Evolutionary conservation across 345 rosid species (phyloP).

Genomic region (Moricandia moricandioides): DNA sequence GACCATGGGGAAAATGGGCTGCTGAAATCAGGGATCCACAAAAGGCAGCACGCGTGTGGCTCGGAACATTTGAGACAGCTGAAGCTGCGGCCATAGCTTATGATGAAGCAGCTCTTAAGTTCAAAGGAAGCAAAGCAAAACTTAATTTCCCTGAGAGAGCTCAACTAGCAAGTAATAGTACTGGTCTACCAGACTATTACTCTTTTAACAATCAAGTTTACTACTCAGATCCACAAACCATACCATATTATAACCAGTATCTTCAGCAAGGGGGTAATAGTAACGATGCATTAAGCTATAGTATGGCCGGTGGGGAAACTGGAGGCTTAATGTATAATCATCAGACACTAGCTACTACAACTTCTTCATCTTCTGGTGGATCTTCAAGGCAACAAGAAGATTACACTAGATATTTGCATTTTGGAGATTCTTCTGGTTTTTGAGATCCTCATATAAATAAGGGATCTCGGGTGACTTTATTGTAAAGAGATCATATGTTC

Average conservation of each 20-base stretch:
- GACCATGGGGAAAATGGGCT: constrained; percentile 76
- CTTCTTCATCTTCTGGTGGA: constrained; percentile 36
- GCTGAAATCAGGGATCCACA: constrained; percentile 64
- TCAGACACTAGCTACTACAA: constrained; percentile 24
- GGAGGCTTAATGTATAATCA: constrained; percentile 25
- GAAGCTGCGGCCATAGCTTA: constrained; percentile 81
- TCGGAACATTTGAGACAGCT: constrained; percentile 76
- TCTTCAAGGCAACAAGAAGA: constrained; percentile 35
- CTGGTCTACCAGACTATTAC: constrained; percentile 25
- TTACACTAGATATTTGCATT: constrained; percentile 28
- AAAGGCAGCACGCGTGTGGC: constrained; percentile 66
- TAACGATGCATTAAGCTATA: constrained; percentile 21
- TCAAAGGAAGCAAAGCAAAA: constrained; percentile 84
- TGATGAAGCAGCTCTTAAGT: constrained; percentile 78
- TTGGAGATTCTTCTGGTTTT: constrained; percentile 37
- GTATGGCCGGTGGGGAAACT: constrained; percentile 21
- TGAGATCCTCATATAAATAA: constrained; percentile 20
- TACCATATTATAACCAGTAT: constrained; percentile 29
- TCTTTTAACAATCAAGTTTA: constrained; percentile 26
- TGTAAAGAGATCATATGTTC: constrained; percentile 14
- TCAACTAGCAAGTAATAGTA: constrained; percentile 41
- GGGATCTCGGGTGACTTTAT: constrained; percentile 6
- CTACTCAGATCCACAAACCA: constrained; percentile 23
- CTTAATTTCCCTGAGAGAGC: constrained; percentile 84
- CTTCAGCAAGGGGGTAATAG: constrained; percentile 27